Evolutionary conservation across 2,329 filamentous ascomycete species (phyloP).

Genomic region (Ophioceras dolichostomum): DNA sequence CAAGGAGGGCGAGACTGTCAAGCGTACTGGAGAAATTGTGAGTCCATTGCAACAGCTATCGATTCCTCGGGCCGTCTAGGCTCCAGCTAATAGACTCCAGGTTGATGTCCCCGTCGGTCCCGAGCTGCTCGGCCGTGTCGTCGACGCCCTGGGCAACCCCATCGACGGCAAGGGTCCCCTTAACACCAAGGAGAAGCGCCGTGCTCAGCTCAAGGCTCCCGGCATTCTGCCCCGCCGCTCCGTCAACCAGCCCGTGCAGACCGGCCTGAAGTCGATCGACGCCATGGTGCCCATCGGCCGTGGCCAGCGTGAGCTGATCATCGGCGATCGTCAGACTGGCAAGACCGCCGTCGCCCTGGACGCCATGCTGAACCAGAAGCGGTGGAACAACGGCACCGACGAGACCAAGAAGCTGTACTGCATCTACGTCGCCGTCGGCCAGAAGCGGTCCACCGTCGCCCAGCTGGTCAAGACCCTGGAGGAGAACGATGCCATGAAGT

Average conservation of each 20-base stretch:
- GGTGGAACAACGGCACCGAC: conserved; percentile 81
- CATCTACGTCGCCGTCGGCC: conserved; percentile 96
- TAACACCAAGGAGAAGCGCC: conserved; percentile 81
- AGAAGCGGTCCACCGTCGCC: conserved; percentile 98
- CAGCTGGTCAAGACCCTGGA: conserved; percentile 99
- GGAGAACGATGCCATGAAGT: conserved; percentile 99
- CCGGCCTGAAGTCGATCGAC: conserved; percentile 97
- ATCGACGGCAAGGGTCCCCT: conserved; percentile 98
- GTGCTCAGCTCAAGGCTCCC: conserved; percentile 97
- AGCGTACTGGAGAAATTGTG: conserved; percentile 99
- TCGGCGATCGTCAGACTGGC: conserved; percentile 99
- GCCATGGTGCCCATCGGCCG: conserved; percentile 99
- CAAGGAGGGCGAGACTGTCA: conserved; percentile 98
- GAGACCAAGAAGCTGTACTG: conserved; percentile 99
- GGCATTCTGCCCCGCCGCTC: conserved; percentile 95
- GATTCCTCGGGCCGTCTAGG: conserved; percentile 1
- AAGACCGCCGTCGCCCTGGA: conserved; percentile 99
- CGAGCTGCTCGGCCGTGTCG: conserved; percentile 92
- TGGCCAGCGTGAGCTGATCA: conserved; percentile 99
- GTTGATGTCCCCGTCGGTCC: conserved; percentile 92
- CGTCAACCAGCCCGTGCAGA: conserved; percentile 98
- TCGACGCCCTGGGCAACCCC: conserved; percentile 97
- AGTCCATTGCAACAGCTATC: conserved; percentile 29
- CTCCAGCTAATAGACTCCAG: conserved; percentile 32
- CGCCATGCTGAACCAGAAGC: conserved; percentile 98